These are phyloP conservation scores for Coemansia furcata DNA, from an alignment of 192 early-diverging fungal genomes.

Conservation along the genomic window DNA sequence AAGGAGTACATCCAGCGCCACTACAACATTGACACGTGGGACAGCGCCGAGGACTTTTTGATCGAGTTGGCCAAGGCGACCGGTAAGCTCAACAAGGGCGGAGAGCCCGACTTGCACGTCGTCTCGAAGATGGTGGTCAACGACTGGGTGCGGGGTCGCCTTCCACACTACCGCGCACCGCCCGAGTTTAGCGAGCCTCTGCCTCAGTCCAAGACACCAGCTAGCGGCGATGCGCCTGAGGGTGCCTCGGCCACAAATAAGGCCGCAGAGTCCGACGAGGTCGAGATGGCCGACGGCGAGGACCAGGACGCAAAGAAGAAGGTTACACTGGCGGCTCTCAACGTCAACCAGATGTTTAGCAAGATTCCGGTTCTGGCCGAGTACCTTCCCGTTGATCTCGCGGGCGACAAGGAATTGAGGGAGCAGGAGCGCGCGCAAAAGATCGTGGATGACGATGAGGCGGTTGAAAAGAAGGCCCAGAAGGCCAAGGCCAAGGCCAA, in stretches of 20 bases:
- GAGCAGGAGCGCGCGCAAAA: slow-evolving; percentile 58
- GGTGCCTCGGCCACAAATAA: not conserved
- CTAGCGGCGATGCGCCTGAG: slow-evolving; percentile 5
- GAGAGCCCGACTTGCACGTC: slow-evolving; percentile 88
- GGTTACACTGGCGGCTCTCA: slow-evolving; percentile 34
- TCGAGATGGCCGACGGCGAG: slow-evolving; percentile 26
- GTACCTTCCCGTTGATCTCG: slow-evolving; percentile 83
- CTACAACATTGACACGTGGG: slow-evolving; percentile 86
- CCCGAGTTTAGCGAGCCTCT: slow-evolving; percentile 55
- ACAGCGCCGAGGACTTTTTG: slow-evolving; percentile 87
- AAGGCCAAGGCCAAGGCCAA: slow-evolving; percentile 22
- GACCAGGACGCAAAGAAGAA: slow-evolving; percentile 8
- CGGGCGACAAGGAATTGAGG: slow-evolving; percentile 58
- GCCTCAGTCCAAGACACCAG: not conserved
- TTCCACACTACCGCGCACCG: slow-evolving; percentile 91
- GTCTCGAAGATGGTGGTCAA: slow-evolving; percentile 97
- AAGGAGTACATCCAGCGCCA: slow-evolving; percentile 90
- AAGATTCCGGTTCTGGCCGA: slow-evolving; percentile 88
- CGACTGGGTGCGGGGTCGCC: slow-evolving; percentile 97
- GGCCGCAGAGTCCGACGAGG: slow-evolving; percentile 22
- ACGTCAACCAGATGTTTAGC: slow-evolving; percentile 84
- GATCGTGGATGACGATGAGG: slow-evolving; percentile 42
- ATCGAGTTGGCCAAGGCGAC: slow-evolving; percentile 79
- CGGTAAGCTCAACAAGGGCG: slow-evolving; percentile 93
- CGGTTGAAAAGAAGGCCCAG: slow-evolving; percentile 14